phyloP scores from a whole-genome alignment of 352 stramenopile species.

The Phytopythium boreale region DNA sequence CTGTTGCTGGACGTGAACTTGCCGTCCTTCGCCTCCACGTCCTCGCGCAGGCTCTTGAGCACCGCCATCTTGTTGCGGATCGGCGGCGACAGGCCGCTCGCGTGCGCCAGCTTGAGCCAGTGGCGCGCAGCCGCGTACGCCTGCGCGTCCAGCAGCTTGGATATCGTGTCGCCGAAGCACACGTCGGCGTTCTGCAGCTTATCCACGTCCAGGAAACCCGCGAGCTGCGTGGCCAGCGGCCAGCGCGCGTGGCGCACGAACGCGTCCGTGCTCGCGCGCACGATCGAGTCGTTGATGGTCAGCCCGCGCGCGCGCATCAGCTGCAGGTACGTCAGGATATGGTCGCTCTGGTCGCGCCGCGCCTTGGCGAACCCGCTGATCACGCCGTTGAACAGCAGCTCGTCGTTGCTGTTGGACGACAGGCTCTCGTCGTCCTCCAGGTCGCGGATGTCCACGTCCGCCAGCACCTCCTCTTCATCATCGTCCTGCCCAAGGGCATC shows the following conservation, averaged over 20 bases:
- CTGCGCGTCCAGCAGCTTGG: slow-evolving; percentile 66
- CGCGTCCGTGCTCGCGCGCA: slow-evolving; percentile 67
- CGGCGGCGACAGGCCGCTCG: slow-evolving; percentile 43
- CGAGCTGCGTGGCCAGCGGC: slow-evolving; percentile 40
- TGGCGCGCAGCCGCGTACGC: slow-evolving; percentile 48
- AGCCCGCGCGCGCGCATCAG: slow-evolving; percentile 48
- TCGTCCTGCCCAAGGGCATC: slow-evolving; percentile 16
- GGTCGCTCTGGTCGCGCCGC: slow-evolving; percentile 57
- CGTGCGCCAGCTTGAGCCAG: slow-evolving; percentile 56
- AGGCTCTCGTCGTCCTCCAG: slow-evolving; percentile 35
- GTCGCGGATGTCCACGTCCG: slow-evolving; percentile 20
- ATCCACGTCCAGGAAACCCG: slow-evolving; percentile 44
- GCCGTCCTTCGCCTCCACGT: slow-evolving; percentile 18
- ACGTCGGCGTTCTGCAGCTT: slow-evolving; percentile 53
- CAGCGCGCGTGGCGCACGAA: slow-evolving; percentile 70
- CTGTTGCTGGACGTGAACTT: neutral
- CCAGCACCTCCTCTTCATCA: slow-evolving; percentile 15
- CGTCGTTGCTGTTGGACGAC: slow-evolving; percentile 58
- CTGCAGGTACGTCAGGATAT: slow-evolving; percentile 59
- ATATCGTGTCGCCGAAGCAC: slow-evolving; percentile 72
- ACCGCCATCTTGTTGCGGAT: slow-evolving; percentile 67
- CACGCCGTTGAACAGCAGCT: slow-evolving; percentile 73
- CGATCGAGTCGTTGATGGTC: slow-evolving; percentile 69
- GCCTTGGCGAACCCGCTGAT: slow-evolving; percentile 82
- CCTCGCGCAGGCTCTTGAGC: slow-evolving; percentile 32